Evolutionary conservation across 805 yeast genomes (phyloP).

Genomic region (Wickerhamiella parazyma): DNA sequence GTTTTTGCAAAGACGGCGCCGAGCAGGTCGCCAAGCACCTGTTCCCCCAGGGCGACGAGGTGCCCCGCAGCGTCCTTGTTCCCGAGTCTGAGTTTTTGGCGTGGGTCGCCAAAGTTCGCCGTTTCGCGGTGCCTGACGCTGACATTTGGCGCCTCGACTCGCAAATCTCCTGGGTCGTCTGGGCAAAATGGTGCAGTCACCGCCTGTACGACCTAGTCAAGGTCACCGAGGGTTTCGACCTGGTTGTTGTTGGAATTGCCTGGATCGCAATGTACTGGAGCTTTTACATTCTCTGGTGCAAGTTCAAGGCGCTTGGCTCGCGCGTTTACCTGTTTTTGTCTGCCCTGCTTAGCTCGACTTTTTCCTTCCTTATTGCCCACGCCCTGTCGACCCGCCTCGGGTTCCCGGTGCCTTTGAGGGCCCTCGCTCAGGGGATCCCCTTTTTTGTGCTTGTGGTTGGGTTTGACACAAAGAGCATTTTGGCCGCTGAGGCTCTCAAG

Average conservation of each 20-base stretch:
- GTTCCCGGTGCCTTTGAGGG: conserved; percentile 51
- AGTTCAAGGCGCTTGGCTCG: conserved; percentile 68
- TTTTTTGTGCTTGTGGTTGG: conserved; percentile 87
- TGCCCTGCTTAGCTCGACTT: conserved; percentile 61
- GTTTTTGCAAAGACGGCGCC: conserved; percentile 8
- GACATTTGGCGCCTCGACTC: conserved; percentile 30
- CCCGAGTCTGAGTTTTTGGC: conserved; percentile 19
- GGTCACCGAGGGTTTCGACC: conserved; percentile 78
- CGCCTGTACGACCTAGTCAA: conserved; percentile 26
- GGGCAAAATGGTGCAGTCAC: conserved; percentile 25
- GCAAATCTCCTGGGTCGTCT: conserved; percentile 28
- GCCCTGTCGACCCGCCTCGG: conserved; percentile 44
- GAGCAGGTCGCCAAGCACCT: conserved; percentile 7
- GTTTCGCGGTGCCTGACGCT: conserved; percentile 23
- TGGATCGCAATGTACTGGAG: conserved; percentile 83
- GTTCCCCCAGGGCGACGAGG: conserved; percentile 11
- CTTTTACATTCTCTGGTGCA: conserved; percentile 54
- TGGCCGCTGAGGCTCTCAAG: conserved; percentile 36
- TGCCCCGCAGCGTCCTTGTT: conserved; percentile 27
- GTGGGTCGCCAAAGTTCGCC: conserved; percentile 21
- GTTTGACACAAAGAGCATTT: conserved; percentile 67
- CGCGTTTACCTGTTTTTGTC: conserved; percentile 78
- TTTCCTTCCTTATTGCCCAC: conserved; percentile 72
- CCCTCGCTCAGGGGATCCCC: conserved; percentile 83
- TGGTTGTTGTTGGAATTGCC: conserved; percentile 63